These are phyloP conservation scores for Rhododendron kiyosumense DNA, from an alignment of 148 eudicot species.

Conservation along the genomic window DNA sequence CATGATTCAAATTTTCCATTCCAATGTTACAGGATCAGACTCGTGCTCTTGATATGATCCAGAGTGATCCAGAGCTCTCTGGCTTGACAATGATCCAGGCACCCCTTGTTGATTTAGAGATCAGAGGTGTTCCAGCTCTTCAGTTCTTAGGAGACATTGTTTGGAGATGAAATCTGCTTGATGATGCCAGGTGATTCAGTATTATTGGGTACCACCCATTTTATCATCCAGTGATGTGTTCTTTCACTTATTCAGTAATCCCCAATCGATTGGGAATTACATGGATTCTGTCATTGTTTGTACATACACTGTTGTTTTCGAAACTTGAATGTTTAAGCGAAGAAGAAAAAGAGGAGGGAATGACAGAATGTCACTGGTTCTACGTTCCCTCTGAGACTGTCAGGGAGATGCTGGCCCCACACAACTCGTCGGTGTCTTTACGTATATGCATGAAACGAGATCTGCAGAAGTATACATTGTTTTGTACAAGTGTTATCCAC, in stretches of 20 bases:
- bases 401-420: not conserved
- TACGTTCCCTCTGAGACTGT: not conserved
- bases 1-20: not conserved
- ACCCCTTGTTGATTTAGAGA: constrained; percentile 92
- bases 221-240: not conserved
- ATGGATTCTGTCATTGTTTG: not conserved
- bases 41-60: constrained; percentile 73
- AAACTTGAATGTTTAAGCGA: not conserved
- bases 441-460: not conserved
- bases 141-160: constrained; percentile 90
- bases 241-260: not conserved
- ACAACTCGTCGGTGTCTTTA: not conserved
- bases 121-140: constrained; percentile 98
- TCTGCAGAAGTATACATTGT: not conserved
- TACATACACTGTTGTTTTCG: not conserved
- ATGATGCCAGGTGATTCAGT: constrained; percentile 4
- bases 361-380: not conserved
- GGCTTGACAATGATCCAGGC: constrained; percentile 69
- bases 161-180: constrained; percentile 62
- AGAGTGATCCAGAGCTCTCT: constrained; percentile 72
- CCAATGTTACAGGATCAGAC: constrained; percentile 64
- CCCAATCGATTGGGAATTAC: not conserved
- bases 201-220: not conserved
- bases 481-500: not conserved
- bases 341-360: not conserved